A percentile compares a stretch with the other conserved stretches of the same genome.
Evolutionary conservation across 257 asterid species (phyloP).

Genomic region (Ophiorrhiza pumila): DNA sequence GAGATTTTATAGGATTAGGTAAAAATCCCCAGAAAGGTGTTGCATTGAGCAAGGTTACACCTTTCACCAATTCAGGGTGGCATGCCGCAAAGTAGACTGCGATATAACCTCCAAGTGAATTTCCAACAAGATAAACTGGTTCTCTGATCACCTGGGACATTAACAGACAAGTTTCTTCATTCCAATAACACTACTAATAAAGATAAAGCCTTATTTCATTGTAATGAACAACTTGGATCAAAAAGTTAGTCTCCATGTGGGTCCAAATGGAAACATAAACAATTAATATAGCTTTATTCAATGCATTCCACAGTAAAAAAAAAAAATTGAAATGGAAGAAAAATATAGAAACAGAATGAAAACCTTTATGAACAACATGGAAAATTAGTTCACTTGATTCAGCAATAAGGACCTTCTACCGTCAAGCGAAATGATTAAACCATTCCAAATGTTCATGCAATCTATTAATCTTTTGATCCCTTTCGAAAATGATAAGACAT

Average conservation of each 20-base stretch:
- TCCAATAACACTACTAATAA: conserved; percentile 5
- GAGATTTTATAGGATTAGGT: conserved; percentile 77
- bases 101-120: conserved; percentile 90
- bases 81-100: conserved; percentile 85
- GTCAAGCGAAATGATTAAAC: neutral
- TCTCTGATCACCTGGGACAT: conserved; percentile 70
- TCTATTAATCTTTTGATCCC: neutral
- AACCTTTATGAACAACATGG: neutral
- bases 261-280: neutral
- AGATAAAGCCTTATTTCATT: neutral
- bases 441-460: neutral
- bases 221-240: neutral
- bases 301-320: neutral
- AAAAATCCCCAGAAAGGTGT: conserved; percentile 96
- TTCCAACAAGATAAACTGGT: conserved; percentile 90
- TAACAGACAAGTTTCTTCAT: conserved; percentile 3
- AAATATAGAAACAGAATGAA: neutral
- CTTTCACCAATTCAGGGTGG: conserved; percentile 84
- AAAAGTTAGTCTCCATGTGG: neutral
- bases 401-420: neutral
- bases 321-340: neutral
- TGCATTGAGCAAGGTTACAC: conserved; percentile 85
- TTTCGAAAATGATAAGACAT: neutral
- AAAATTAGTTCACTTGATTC: neutral
- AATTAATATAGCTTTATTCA: neutral